Evolutionary conservation across 176 grass and related monocot genomes (phyloP).

Genomic region (Puya raimondii): DNA sequence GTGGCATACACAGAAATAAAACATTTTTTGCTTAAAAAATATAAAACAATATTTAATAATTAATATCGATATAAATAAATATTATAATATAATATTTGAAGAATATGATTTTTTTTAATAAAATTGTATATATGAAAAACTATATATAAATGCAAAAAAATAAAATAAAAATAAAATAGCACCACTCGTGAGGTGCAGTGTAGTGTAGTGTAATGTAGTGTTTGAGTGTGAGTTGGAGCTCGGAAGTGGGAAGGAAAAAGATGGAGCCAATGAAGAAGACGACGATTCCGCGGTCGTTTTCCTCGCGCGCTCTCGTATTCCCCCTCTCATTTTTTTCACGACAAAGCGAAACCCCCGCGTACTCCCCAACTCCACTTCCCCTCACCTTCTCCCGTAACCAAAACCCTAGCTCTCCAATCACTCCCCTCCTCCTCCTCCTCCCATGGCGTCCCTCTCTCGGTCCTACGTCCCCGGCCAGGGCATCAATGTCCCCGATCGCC

Average conservation of each 20-base stretch:
- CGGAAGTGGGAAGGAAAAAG: neutral
- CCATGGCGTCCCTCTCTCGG: slow-evolving; percentile 18
- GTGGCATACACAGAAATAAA: too few relatives aligned
- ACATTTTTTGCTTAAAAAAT: too few relatives aligned
- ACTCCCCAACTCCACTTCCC: neutral
- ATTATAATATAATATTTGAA: too few relatives aligned
- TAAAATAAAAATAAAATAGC: too few relatives aligned
- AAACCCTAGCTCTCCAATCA: neutral
- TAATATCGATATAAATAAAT: too few relatives aligned
- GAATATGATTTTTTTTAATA: too few relatives aligned
- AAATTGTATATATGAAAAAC: too few relatives aligned
- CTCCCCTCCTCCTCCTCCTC: neutral
- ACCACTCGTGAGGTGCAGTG: too few relatives aligned
- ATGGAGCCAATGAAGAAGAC: neutral
- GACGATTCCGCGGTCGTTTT: neutral
- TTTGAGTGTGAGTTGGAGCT: neutral
- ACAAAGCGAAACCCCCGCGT: neutral
- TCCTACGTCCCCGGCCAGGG: neutral
- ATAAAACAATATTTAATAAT: too few relatives aligned
- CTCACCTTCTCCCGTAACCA: neutral
- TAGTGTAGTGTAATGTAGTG: too few relatives aligned
- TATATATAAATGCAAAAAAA: too few relatives aligned
- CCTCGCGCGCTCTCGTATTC: neutral
- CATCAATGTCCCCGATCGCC: neutral
- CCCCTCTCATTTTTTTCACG: neutral